Conservation (phyloP, 208 protist genomes). For the Crithidia brevicula region DNA sequence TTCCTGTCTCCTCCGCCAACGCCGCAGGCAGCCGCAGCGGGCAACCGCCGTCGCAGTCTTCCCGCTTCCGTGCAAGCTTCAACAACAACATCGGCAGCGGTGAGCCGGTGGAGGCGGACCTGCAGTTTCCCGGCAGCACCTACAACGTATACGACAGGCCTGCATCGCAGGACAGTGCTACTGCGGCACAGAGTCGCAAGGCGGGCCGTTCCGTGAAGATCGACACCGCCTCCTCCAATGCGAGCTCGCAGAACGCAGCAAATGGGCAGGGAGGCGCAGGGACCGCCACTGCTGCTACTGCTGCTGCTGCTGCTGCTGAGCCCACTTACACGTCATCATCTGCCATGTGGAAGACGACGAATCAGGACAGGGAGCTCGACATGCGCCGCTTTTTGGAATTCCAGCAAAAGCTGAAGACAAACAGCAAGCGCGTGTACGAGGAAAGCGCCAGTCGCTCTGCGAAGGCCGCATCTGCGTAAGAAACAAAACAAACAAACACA, state of each 20-base stretch:
- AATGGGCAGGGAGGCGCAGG: constrained; percentile 9
- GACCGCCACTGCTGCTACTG: neutral
- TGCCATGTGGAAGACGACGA: constrained; percentile 85
- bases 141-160: constrained; percentile 69
- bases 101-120: constrained; percentile 44
- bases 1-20: constrained; percentile 41
- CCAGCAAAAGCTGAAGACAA: constrained; percentile 63
- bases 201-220: constrained; percentile 19
- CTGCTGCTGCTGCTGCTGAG: constrained; percentile 14
- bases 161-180: neutral
- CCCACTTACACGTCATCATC: constrained; percentile 48
- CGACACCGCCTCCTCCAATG: constrained; percentile 25
- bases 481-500: neutral
- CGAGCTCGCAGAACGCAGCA: constrained; percentile 22
- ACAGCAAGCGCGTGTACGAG: constrained; percentile 69
- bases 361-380: constrained; percentile 69
- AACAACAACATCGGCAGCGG: constrained; percentile 64
- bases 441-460: constrained; percentile 32
- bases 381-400: constrained; percentile 82
- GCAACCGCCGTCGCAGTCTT: constrained; percentile 12
- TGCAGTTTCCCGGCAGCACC: constrained; percentile 83
- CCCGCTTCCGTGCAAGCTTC: constrained; percentile 42
- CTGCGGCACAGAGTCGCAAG: constrained; percentile 6
- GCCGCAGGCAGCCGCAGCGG: neutral
- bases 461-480: constrained; percentile 25